Conservation (phyloP, 352 stramenopile species). For the Phytophthora niederhauseri region DNA sequence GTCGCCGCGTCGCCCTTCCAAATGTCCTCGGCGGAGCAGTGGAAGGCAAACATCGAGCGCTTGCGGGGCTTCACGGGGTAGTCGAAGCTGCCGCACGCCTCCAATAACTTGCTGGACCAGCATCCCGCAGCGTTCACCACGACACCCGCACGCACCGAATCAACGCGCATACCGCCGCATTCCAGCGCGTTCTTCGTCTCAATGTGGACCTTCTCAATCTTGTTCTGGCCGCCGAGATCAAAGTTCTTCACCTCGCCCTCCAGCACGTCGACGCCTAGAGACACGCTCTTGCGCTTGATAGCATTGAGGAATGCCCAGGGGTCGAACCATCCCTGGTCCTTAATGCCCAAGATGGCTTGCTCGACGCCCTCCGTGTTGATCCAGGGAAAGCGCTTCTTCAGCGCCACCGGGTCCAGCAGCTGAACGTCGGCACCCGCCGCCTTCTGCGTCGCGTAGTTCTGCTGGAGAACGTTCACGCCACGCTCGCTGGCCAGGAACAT, state of each 20-base stretch:
- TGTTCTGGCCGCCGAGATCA: slow-evolving; percentile 54
- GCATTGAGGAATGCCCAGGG: slow-evolving; percentile 80
- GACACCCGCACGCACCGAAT: slow-evolving; percentile 51
- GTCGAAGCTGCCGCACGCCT: slow-evolving; percentile 70
- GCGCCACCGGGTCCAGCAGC: slow-evolving; percentile 54
- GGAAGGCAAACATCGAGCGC: slow-evolving; percentile 79
- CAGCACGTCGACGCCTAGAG: slow-evolving; percentile 75
- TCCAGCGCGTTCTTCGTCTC: slow-evolving; percentile 33
- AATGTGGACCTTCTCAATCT: slow-evolving; percentile 70
- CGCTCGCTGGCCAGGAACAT: slow-evolving; percentile 80
- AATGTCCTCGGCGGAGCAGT: slow-evolving; percentile 73
- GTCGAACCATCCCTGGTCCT: slow-evolving; percentile 87
- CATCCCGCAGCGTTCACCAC: slow-evolving; percentile 81
- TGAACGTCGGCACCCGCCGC: slow-evolving; percentile 54
- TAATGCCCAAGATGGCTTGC: slow-evolving; percentile 63
- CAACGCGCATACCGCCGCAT: slow-evolving; percentile 25
- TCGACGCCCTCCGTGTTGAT: slow-evolving; percentile 70
- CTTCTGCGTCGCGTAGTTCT: slow-evolving; percentile 61
- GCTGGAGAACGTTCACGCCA: slow-evolving; percentile 54
- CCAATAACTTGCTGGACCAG: slow-evolving; percentile 73
- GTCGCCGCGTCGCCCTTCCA: slow-evolving; percentile 73
- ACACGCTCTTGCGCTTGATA: slow-evolving; percentile 74
- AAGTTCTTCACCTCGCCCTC: slow-evolving; percentile 76
- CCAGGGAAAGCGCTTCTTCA: slow-evolving; percentile 78
- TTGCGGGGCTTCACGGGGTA: slow-evolving; percentile 83